Conservation (phyloP, 768 basidiomycete species). For the Flagelloscypha sp. region DNA sequence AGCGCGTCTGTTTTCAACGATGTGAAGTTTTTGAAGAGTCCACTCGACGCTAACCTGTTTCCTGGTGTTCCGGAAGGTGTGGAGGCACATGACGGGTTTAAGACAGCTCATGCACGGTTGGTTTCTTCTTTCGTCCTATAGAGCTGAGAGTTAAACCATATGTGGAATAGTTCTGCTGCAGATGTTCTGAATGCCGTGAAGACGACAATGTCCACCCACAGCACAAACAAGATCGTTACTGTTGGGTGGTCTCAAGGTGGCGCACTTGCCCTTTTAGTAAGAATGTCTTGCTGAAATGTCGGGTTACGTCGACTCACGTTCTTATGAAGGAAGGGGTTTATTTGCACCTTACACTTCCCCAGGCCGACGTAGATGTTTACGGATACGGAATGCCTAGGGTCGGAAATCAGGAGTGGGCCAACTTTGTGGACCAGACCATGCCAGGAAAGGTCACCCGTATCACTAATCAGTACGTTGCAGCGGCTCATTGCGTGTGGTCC, state of each 20-base stretch:
- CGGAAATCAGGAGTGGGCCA: slow-evolving; percentile 51
- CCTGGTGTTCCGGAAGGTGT: slow-evolving; percentile 36
- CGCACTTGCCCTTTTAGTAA: too few relatives aligned
- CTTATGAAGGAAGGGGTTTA: slow-evolving; percentile 43
- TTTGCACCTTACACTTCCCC: slow-evolving; percentile 43
- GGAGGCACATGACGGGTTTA: slow-evolving; percentile 42
- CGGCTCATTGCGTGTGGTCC: too few relatives aligned
- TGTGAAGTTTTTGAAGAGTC: slow-evolving; percentile 26
- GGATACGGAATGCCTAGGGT: slow-evolving; percentile 39
- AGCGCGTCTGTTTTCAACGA: slow-evolving; percentile 44
- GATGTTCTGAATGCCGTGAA: slow-evolving; percentile 21
- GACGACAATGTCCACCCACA: slow-evolving; percentile 13
- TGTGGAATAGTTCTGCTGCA: slow-evolving; percentile 15
- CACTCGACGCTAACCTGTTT: slow-evolving; percentile 37
- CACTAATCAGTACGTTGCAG: slow-evolving; percentile 42
- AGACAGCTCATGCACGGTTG: slow-evolving; percentile 36
- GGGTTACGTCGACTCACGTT: slow-evolving; percentile 36
- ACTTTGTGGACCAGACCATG: slow-evolving; percentile 42
- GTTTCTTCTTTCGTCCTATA: too few relatives aligned
- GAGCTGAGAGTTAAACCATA: too few relatives aligned
- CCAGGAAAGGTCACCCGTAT: slow-evolving; percentile 42
- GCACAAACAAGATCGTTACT: slow-evolving; percentile 17
- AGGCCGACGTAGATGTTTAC: slow-evolving; percentile 25
- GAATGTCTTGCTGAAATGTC: too few relatives aligned
- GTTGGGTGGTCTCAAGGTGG: slow-evolving; percentile 35